phyloP scores from a whole-genome alignment of 192 early-diverging fungal species.

The Phycomyces blakesleeanus region DNA sequence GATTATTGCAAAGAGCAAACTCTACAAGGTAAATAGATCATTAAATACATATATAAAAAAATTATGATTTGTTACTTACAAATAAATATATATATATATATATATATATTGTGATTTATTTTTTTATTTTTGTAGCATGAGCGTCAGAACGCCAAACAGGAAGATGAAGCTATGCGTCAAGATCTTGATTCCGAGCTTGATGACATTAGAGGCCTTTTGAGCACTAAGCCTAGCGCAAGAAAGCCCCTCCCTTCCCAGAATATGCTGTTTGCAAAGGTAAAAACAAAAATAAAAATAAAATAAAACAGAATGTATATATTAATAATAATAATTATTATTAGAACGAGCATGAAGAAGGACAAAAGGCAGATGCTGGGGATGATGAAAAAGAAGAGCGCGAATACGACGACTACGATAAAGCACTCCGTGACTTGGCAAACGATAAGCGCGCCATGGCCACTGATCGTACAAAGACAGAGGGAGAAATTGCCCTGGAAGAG shows the following conservation, averaged over 20 bases:
- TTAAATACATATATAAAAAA: too few relatives aligned
- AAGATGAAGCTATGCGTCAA: constrained; percentile 74
- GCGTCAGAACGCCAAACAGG: constrained; percentile 83
- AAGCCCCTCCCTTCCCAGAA: constrained; percentile 43
- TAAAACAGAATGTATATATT: too few relatives aligned
- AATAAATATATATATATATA: too few relatives aligned
- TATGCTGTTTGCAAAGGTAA: constrained; percentile 27
- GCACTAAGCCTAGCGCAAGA: constrained; percentile 39
- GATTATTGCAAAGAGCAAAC: constrained; percentile 95
- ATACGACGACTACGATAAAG: constrained; percentile 78
- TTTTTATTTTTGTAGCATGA: constrained; percentile 51
- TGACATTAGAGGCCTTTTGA: constrained; percentile 71
- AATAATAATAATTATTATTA: too few relatives aligned
- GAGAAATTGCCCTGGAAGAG: constrained; percentile 85
- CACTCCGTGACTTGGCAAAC: constrained; percentile 75
- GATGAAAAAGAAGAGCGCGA: constrained; percentile 32
- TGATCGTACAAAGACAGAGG: constrained; percentile 92
- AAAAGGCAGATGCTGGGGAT: constrained; percentile 20
- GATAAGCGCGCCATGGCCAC: constrained; percentile 85
- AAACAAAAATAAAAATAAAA: too few relatives aligned
- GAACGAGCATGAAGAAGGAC: constrained; percentile 25
- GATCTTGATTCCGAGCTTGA: constrained; percentile 90
- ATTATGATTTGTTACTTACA: too few relatives aligned
- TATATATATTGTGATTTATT: too few relatives aligned
- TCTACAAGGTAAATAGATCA: constrained; percentile 82